Conservation (phyloP, 441 rosid genomes). For the Erodium texanum region DNA sequence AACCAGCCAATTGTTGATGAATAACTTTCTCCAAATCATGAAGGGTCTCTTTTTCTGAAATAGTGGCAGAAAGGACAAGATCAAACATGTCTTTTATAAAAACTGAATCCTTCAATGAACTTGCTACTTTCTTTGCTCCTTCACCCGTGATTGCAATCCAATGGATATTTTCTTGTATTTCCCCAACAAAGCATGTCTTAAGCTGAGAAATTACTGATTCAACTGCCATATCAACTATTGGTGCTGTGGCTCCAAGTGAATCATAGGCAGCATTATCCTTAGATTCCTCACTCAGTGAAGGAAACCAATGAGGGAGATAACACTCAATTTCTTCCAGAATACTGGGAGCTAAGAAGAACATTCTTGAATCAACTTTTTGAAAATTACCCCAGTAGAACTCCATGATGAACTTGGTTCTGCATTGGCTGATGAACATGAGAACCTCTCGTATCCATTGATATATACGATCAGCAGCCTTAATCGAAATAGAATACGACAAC, state of each 20-base stretch:
- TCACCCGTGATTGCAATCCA: neutral
- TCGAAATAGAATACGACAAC: neutral
- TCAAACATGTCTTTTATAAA: neutral
- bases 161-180: neutral
- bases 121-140: neutral
- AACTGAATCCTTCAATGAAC: neutral
- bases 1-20: neutral
- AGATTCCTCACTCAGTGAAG: neutral
- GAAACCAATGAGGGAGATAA: neutral
- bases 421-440: neutral
- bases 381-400: fast-evolving
- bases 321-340: neutral
- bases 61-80: neutral
- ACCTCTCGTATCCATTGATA: neutral
- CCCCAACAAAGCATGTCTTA: neutral
- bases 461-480: neutral
- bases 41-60: neutral
- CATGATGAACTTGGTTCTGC: neutral
- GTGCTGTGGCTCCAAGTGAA: neutral
- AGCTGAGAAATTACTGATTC: neutral
- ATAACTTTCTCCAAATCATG: neutral
- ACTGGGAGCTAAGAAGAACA: neutral
- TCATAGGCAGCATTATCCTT: neutral
- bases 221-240: neutral
- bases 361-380: no score